A percentile compares a stretch with the other conserved stretches of the same genome.
phyloP scores from a whole-genome alignment of 768 basidiomycete species.

The button mushroom (Agaricus bisporus) region DNA sequence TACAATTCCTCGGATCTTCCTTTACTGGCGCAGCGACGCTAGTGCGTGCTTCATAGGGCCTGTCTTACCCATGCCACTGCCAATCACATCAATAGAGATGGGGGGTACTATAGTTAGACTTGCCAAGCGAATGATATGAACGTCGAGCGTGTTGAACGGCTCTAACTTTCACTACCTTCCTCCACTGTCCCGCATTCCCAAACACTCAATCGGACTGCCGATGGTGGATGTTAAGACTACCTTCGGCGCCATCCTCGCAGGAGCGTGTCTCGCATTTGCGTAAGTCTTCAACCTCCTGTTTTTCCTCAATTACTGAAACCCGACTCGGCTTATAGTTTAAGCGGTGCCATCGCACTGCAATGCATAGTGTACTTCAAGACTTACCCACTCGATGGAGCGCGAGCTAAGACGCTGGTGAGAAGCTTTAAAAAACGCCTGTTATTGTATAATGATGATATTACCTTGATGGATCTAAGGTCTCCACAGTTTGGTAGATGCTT shows the following conservation, averaged over 20 bases:
- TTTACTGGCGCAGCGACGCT: too few species aligned
- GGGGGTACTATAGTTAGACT: too few species aligned
- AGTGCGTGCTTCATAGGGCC: not conserved
- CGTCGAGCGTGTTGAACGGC: not conserved
- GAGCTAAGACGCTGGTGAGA: constrained; percentile 29
- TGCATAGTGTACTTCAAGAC: constrained; percentile 32
- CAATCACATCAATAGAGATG: too few species aligned
- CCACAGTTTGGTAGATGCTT: constrained; percentile 19
- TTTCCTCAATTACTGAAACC: not conserved
- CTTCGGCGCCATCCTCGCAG: constrained; percentile 35
- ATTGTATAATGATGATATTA: not conserved
- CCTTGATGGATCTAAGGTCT: constrained; percentile 13
- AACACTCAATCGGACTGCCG: not conserved
- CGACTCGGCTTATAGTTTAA: constrained; percentile 22
- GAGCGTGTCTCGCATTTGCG: constrained; percentile 33
- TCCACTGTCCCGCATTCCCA: not conserved
- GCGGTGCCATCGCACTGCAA: constrained; percentile 35
- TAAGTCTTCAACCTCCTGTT: constrained; percentile 14
- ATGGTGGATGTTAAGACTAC: constrained; percentile 24
- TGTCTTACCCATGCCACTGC: too few species aligned
- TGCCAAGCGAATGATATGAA: too few species aligned
- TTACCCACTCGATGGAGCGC: constrained; percentile 25
- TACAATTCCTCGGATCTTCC: too few species aligned
- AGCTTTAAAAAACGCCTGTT: not conserved
- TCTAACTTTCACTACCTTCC: not conserved